phyloP scores from a whole-genome alignment of 495 filamentous ascomycete genomes.

The Acidiella bohemica region DNA sequence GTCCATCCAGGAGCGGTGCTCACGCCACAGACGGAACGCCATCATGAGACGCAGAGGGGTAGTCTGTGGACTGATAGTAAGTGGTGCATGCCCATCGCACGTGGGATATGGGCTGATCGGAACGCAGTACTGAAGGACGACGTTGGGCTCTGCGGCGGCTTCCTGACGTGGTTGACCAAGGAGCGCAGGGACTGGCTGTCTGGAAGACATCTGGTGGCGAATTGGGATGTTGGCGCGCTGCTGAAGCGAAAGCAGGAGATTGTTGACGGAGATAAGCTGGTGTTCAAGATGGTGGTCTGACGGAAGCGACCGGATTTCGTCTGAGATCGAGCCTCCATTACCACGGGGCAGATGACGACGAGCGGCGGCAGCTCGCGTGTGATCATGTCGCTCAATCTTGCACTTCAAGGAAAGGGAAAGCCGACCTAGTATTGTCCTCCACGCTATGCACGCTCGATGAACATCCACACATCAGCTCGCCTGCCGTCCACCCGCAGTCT shows the following conservation, averaged over 20 bases:
- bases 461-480: too few species aligned
- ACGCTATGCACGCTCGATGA: too few species aligned
- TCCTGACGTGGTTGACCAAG: conserved; percentile 14
- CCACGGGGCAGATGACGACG: too few species aligned
- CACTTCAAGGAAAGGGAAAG: too few species aligned
- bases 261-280: conserved; percentile 7
- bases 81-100: too few species aligned
- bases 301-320: too few species aligned
- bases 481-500: too few species aligned
- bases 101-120: too few species aligned
- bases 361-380: too few species aligned
- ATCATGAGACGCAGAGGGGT: conserved; percentile 3
- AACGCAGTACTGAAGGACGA: conserved; percentile 17
- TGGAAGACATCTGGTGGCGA: conserved; percentile 6
- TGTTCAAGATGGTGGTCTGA: conserved; percentile 20
- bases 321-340: too few species aligned
- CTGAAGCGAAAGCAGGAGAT: conserved; percentile 8
- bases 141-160: conserved; percentile 17
- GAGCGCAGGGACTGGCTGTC: conserved; percentile 13
- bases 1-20: conserved; percentile 25
- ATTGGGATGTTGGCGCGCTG: conserved; percentile 14
- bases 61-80: neutral
- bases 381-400: too few species aligned
- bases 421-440: too few species aligned
- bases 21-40: conserved; percentile 20